Conservation (phyloP, 2,329 filamentous ascomycete genomes). For the Colletotrichum costaricense region DNA sequence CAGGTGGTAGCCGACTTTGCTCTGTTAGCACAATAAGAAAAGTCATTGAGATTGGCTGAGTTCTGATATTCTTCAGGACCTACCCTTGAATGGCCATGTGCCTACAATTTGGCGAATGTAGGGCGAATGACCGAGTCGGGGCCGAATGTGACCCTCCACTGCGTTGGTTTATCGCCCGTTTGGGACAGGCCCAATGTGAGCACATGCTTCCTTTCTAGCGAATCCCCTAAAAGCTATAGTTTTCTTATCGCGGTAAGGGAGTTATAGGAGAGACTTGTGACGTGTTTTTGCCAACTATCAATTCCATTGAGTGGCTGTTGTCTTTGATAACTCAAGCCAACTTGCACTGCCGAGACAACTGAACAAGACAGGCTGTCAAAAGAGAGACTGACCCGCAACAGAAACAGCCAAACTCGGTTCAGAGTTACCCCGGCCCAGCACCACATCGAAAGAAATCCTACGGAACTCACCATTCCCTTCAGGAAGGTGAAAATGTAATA, state of each 20-base stretch:
- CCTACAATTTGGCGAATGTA: background rate
- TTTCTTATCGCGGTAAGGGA: background rate
- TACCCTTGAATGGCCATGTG: slow-evolving; percentile 26
- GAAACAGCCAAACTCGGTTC: background rate
- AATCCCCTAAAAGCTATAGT: background rate
- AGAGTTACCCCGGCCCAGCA: background rate
- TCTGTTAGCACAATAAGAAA: background rate
- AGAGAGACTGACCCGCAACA: background rate
- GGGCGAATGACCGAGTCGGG: slow-evolving; percentile 27
- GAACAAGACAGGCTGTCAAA: background rate
- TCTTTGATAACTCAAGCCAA: background rate
- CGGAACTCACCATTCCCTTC: background rate
- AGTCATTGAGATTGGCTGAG: background rate
- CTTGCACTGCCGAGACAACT: too few species aligned
- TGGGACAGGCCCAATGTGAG: slow-evolving; percentile 1
- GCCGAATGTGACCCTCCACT: slow-evolving; percentile 30
- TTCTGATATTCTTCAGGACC: slow-evolving; percentile 2
- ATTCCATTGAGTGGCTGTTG: background rate
- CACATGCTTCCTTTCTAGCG: slow-evolving; percentile 12
- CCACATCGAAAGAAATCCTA: too few species aligned
- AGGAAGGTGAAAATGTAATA: slow-evolving; percentile 5
- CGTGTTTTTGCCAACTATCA: background rate
- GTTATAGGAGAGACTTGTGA: background rate
- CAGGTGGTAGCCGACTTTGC: slow-evolving; percentile 24
- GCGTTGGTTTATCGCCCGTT: slow-evolving; percentile 9